Evolutionary conservation across 441 rosid genomes (phyloP), one percentile per base, ranked within the genome.

Genomic region (Flueggea neowawraea): DNA sequence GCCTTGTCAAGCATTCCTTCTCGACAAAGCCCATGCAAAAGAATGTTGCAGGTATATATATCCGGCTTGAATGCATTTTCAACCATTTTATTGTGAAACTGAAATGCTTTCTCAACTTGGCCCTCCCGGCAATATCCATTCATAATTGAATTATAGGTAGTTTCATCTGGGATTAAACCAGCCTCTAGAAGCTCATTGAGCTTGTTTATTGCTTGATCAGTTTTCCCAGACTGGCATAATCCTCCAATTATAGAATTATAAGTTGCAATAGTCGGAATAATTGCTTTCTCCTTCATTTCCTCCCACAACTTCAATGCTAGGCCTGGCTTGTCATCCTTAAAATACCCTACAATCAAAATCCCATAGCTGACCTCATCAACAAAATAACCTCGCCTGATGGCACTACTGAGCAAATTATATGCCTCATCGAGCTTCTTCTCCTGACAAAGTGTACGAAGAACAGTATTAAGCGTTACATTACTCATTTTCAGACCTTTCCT

Each of bases 301-400:
- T 78, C 75, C 97, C 98, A 90, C 55, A 82, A 83, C 61, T 73
- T 73, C 64, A 87, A 66, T 44, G 91, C 95, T 49, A 56, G 68
- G 55, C 67, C 84, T 7, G 58, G 62, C 62, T 73, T 78, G 55
- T 76, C 86, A 69, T 72, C 81, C 75, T 74, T 85, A 52, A 85
- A 87, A 67, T 72, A 84, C 54, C 95, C 95, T 0, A 45, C 70
- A 55, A 94, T 85, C 69, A 88, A 51, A 47, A 93, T 94, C 17
- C 93, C 91, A 66, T 88, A 88, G 63, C 89, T 90, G 52, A 87
- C 86, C 82, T 83, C 96, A 69, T 94, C 90, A 56, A 87, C 77
- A 58, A 80, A 78, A 76, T 85, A 94, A 22, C 97, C 98, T 17
- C 87, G 75, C 72, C 67, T 83, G 43, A 61, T 57, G 31, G 97